Percentiles rank a stretch among this genome's conserved stretches.
These are phyloP conservation scores for Apophysomyces ossiformis DNA, from an alignment of 371 early-diverging fungal species.

Conservation along the genomic window DNA sequence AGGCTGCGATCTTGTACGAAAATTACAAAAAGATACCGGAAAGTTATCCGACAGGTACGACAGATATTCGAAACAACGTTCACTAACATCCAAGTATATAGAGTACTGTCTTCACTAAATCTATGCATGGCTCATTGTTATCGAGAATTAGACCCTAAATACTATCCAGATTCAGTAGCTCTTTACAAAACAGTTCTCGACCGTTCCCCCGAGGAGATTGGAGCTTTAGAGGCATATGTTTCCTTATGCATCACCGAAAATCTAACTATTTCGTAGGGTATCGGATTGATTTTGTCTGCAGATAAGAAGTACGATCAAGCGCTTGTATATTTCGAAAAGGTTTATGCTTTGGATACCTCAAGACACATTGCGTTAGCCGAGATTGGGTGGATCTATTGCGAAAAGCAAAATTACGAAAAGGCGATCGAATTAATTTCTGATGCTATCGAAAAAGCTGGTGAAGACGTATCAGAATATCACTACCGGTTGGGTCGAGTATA, in stretches of 20 bases:
- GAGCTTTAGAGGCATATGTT: constrained; percentile 53
- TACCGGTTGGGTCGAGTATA: constrained; percentile 78
- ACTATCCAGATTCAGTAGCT: constrained; percentile 52
- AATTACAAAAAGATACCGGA: constrained; percentile 40
- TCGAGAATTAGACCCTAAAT: constrained; percentile 56
- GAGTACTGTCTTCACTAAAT: constrained; percentile 61
- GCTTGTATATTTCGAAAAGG: constrained; percentile 52
- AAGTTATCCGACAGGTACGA: constrained; percentile 43
- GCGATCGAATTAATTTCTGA: constrained; percentile 60
- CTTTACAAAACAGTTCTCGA: constrained; percentile 61
- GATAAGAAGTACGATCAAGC: constrained; percentile 61
- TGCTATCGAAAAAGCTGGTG: constrained; percentile 54
- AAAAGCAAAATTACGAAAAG: constrained; percentile 53
- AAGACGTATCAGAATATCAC: constrained; percentile 54
- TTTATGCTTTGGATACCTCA: constrained; percentile 47
- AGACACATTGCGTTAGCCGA: constrained; percentile 59
- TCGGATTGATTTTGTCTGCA: constrained; percentile 38
- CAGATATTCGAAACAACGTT: background rate
- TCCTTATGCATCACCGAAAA: background rate
- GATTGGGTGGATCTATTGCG: constrained; percentile 69
- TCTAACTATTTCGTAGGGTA: constrained; percentile 27
- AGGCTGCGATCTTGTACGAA: constrained; percentile 49
- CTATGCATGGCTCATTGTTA: constrained; percentile 70
- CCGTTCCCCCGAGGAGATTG: constrained; percentile 45
- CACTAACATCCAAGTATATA: constrained; percentile 11